Evolutionary conservation across 148 eudicot species (phyloP).

Genomic region (Camellia granthamiana): DNA sequence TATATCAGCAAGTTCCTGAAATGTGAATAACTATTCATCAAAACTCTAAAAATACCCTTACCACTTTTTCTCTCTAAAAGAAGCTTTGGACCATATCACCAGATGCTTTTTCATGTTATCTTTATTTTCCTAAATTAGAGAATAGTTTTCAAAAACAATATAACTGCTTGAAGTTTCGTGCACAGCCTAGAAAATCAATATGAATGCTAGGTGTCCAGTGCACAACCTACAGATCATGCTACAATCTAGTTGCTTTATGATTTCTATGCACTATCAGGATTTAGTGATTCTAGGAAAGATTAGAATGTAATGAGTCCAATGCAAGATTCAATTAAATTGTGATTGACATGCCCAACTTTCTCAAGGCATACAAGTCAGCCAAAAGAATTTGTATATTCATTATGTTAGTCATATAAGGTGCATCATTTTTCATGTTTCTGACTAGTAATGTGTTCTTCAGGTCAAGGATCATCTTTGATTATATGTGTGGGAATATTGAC

Average conservation of each 20-base stretch:
- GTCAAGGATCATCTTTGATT: too few species aligned
- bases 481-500: too few species aligned
- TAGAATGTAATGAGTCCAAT: background rate
- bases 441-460: too few species aligned
- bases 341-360: too few species aligned
- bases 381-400: too few species aligned
- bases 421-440: too few species aligned
- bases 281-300: background rate
- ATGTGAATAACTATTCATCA: background rate
- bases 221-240: background rate
- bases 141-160: background rate
- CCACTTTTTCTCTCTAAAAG: background rate
- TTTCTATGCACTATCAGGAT: background rate
- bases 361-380: too few species aligned
- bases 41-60: background rate
- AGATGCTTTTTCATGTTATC: background rate
- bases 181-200: background rate
- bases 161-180: background rate
- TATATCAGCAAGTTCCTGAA: conserved; percentile 1
- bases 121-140: background rate
- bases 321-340: background rate
- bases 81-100: background rate
- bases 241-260: too few species aligned
- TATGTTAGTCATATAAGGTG: too few species aligned
- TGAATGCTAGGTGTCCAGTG: background rate